A percentile compares a stretch with the other conserved stretches of the same genome.
These are phyloP conservation scores for Aquilaria yunnanensis DNA, from an alignment of 345 rosid species.

Conservation along the genomic window DNA sequence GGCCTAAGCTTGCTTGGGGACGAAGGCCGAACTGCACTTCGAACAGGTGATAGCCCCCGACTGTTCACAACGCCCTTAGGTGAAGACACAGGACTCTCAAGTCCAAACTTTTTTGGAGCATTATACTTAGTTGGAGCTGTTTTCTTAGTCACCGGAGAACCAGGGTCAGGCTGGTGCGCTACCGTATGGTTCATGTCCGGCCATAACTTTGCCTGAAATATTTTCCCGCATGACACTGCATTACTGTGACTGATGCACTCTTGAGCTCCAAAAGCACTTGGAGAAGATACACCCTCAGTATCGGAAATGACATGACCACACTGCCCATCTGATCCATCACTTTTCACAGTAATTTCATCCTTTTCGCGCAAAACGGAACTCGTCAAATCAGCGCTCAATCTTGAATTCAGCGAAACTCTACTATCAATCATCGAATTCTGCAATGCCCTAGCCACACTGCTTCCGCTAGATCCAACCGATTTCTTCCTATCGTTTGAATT, in stretches of 20 bases:
- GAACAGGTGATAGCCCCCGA: slow-evolving; percentile 49
- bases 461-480: slow-evolving; percentile 38
- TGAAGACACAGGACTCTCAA: slow-evolving; percentile 49
- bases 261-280: slow-evolving; percentile 43
- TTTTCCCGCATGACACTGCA: slow-evolving; percentile 21
- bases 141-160: slow-evolving; percentile 31
- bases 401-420: slow-evolving; percentile 45
- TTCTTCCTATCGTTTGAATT: slow-evolving; percentile 43
- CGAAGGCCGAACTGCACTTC: slow-evolving; percentile 49
- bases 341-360: slow-evolving; percentile 12
- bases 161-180: slow-evolving; percentile 41
- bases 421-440: slow-evolving; percentile 47
- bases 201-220: slow-evolving; percentile 49
- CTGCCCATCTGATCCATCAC: slow-evolving; percentile 25
- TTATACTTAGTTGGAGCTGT: slow-evolving; percentile 29
- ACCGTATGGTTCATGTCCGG: slow-evolving; percentile 41
- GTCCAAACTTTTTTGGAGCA: slow-evolving; percentile 36
- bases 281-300: slow-evolving; percentile 82
- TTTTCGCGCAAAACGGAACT: slow-evolving; percentile 29
- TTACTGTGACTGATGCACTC: slow-evolving; percentile 20
- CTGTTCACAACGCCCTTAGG: slow-evolving; percentile 44
- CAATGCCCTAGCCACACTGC: slow-evolving; percentile 48
- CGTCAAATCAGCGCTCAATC: slow-evolving; percentile 47
- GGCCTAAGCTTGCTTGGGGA: slow-evolving; percentile 61
- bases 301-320: slow-evolving; percentile 53